phyloP scores from a whole-genome alignment of 2,329 filamentous ascomycete species.

The Thielaviopsis cerberus region DNA sequence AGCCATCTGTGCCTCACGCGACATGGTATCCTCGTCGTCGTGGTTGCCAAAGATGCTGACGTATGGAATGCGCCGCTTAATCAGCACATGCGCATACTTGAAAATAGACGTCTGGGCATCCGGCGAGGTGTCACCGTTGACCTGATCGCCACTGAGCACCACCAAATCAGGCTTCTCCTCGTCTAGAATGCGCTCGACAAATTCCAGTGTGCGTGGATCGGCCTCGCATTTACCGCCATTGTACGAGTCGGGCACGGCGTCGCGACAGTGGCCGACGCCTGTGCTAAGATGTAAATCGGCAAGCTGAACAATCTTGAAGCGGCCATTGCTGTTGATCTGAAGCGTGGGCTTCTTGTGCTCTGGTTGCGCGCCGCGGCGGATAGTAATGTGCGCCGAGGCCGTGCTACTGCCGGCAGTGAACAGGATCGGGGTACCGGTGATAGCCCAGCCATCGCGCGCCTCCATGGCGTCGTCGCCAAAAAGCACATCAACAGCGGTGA shows the following conservation, averaged over 20 bases:
- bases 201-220: constrained; percentile 78
- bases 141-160: constrained; percentile 79
- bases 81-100: constrained; percentile 73
- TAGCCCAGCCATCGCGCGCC: constrained; percentile 66
- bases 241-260: constrained; percentile 57
- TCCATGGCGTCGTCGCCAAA: constrained; percentile 87
- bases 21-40: constrained; percentile 74
- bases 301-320: constrained; percentile 93
- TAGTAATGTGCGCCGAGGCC: constrained; percentile 55
- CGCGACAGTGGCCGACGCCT: constrained; percentile 66
- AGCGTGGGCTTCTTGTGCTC: constrained; percentile 45
- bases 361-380: constrained; percentile 43
- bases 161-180: constrained; percentile 89
- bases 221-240: constrained; percentile 71
- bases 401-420: constrained; percentile 43
- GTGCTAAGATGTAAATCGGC: constrained; percentile 91
- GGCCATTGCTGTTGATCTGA: constrained; percentile 69
- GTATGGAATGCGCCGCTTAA: constrained; percentile 77
- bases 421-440: constrained; percentile 56
- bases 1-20: constrained; percentile 62
- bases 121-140: constrained; percentile 81
- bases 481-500: constrained; percentile 70
- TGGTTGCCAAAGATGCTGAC: constrained; percentile 94
- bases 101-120: constrained; percentile 87
- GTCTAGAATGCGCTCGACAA: constrained; percentile 65